These are phyloP conservation scores for Laburnicola sp. DNA, from an alignment of 2,329 filamentous ascomycete species.

Conservation along the genomic window DNA sequence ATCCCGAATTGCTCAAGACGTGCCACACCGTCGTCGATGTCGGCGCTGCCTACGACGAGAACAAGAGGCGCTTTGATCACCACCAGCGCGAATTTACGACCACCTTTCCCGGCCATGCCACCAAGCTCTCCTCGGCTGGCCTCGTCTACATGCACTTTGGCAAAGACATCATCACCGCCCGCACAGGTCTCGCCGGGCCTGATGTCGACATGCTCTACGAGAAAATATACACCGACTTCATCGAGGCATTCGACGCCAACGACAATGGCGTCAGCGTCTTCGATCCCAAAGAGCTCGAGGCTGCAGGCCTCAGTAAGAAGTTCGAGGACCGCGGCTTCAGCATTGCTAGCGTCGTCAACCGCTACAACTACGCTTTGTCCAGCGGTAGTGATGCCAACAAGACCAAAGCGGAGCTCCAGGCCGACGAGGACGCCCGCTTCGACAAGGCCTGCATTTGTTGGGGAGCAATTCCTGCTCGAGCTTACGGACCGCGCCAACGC, in stretches of 20 bases:
- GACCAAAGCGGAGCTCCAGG: slow-evolving; percentile 56
- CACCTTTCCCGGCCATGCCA: slow-evolving; percentile 79
- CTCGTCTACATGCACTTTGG: slow-evolving; percentile 97
- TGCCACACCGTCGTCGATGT: slow-evolving; percentile 98
- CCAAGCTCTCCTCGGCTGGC: slow-evolving; percentile 91
- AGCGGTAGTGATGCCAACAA: slow-evolving; percentile 41
- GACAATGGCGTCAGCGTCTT: slow-evolving; percentile 92
- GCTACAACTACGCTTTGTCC: slow-evolving; percentile 70
- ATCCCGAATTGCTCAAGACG: slow-evolving; percentile 72
- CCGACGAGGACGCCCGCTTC: slow-evolving; percentile 81
- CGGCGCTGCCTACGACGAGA: slow-evolving; percentile 87
- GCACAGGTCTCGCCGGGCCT: slow-evolving; percentile 62
- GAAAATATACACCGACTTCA: slow-evolving; percentile 89
- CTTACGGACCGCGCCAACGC: slow-evolving; percentile 72
- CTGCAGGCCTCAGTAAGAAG: slow-evolving; percentile 75
- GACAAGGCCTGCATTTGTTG: slow-evolving; percentile 74
- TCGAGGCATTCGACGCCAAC: slow-evolving; percentile 95
- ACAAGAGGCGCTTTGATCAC: slow-evolving; percentile 84
- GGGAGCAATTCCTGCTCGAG: slow-evolving; percentile 82
- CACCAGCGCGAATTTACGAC: slow-evolving; percentile 90
- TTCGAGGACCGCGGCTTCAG: slow-evolving; percentile 83
- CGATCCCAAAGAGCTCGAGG: slow-evolving; percentile 68
- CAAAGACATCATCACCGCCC: slow-evolving; percentile 73
- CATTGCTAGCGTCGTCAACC: slow-evolving; percentile 85
- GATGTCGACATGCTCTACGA: slow-evolving; percentile 77